These are phyloP conservation scores for Ilyonectria mors-panacis DNA, from an alignment of 2,329 filamentous ascomycete genomes.

Conservation along the genomic window DNA sequence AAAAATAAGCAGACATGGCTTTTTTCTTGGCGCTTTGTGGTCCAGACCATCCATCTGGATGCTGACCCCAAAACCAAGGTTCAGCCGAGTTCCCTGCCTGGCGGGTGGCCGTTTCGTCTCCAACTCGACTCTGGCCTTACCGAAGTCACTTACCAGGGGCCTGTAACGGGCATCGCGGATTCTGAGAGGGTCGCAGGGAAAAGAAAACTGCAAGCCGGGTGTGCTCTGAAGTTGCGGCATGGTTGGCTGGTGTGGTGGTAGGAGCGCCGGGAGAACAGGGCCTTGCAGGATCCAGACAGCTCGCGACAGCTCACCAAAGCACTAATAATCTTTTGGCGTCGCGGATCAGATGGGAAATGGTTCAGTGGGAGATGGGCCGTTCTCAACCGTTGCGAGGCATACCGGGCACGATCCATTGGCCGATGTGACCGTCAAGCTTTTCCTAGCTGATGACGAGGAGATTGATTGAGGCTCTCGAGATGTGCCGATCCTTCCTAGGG, in stretches of 20 bases:
- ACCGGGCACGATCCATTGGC: not conserved
- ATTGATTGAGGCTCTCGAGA: slow-evolving; percentile 9
- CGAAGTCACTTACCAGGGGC: not conserved
- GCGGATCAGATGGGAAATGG: not conserved
- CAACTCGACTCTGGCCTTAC: not conserved
- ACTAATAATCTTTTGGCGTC: not conserved
- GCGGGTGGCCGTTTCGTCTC: slow-evolving; percentile 18
- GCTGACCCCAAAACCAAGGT: slow-evolving; percentile 13
- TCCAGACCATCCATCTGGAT: slow-evolving; percentile 7
- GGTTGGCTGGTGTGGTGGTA: not conserved
- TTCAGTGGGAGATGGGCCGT: not conserved
- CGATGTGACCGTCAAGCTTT: not conserved
- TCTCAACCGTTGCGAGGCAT: not conserved
- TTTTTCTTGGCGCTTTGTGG: slow-evolving; percentile 16
- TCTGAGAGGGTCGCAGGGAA: not conserved
- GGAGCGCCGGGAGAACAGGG: not conserved
- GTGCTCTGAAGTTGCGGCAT: not conserved
- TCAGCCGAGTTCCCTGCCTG: not conserved
- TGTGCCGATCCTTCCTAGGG: slow-evolving; percentile 2
- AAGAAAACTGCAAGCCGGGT: not conserved
- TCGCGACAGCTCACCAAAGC: not conserved
- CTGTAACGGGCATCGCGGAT: not conserved
- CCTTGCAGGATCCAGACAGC: not conserved
- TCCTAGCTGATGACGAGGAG: not conserved
- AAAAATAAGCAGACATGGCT: slow-evolving; percentile 1